Percentiles rank a stretch among this genome's conserved stretches.
These are phyloP conservation scores for Botrytis pseudocinerea DNA, from an alignment of 2,329 filamentous ascomycete genomes.

Conservation along the genomic window DNA sequence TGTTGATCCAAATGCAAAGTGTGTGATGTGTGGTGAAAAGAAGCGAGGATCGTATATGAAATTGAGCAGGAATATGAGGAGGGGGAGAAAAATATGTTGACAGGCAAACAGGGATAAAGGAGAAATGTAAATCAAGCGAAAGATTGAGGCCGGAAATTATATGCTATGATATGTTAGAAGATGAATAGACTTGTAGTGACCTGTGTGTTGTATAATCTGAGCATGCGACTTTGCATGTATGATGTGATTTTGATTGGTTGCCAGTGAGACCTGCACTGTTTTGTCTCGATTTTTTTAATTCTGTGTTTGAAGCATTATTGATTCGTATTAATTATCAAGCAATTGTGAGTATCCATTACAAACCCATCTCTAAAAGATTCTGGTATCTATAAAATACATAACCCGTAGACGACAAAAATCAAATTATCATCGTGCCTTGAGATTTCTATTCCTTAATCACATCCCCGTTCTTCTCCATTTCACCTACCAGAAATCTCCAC, in stretches of 20 bases:
- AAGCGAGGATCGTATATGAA: too few species aligned
- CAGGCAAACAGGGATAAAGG: neutral
- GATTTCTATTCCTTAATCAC: conserved; percentile 14
- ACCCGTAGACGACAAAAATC: neutral
- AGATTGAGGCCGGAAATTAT: neutral
- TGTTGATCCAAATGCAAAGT: neutral
- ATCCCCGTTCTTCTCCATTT: conserved; percentile 24
- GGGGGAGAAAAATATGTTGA: neutral
- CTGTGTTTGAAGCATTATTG: neutral
- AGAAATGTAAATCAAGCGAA: neutral
- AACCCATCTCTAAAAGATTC: neutral
- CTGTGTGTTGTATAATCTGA: neutral
- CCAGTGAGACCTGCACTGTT: neutral
- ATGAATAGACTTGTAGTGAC: neutral
- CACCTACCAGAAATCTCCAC: conserved; percentile 48
- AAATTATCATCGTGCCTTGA: too few species aligned
- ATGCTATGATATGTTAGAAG: neutral
- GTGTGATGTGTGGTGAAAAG: neutral
- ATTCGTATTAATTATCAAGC: neutral
- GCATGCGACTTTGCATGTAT: neutral
- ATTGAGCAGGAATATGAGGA: neutral
- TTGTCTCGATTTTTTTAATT: neutral
- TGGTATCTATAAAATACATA: neutral
- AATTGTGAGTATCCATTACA: neutral
- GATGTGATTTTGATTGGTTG: neutral